Base-by-base conservation (phyloP, 169 alveolate species). In the Plasmodium adleri region DNA sequence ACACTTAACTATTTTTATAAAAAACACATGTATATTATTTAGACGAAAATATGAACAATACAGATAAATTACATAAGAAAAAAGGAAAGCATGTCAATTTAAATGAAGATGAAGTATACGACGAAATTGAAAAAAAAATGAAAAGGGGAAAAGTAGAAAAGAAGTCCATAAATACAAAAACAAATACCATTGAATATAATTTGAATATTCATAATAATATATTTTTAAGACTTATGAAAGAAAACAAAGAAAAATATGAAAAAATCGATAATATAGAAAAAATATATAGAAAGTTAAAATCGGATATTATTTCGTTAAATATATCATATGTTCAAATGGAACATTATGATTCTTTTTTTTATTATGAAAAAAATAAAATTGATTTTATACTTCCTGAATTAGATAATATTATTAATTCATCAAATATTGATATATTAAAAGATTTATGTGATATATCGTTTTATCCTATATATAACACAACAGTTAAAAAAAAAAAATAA, bases 371-470 rank as follows among this genome's bases (percentile, higher is more conserved):
- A 71, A 80, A 67, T 47, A 80, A 80, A 80, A 80, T 80, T 50
- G 90, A 80, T 60, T 80, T 80, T 59, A 70, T 80, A 4, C 64
- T 80, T 2, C 90, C 90, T 7, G 90, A 80, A 72, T 68, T 80
- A 63, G 90, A 80, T 49, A 47, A 15, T 3, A 80, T 80, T 17
- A 26, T 67, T 9, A 80, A 80, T 56, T 67, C 90, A 49, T 80
- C 90, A 58, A 80, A 80, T 49, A 54, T 80, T 7, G 90, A 80
- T 17, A 47, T 68, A 13, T 72, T 80, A 64, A 67, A 67, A 80
- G 76, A 62, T 1, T 67, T 80, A n/a, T 28, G 73, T 47, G 54
- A 68, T 26, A 15, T 67, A 24, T 80, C 85, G n/a, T 80, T 80
- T 80, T 80, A 68, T 54, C 90, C 90, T 8, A 80, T 67, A 47